Evolutionary conservation across 352 stramenopile species (phyloP), one percentile per base, ranked within the genome.

Genomic region (Blastocystis sp.): DNA sequence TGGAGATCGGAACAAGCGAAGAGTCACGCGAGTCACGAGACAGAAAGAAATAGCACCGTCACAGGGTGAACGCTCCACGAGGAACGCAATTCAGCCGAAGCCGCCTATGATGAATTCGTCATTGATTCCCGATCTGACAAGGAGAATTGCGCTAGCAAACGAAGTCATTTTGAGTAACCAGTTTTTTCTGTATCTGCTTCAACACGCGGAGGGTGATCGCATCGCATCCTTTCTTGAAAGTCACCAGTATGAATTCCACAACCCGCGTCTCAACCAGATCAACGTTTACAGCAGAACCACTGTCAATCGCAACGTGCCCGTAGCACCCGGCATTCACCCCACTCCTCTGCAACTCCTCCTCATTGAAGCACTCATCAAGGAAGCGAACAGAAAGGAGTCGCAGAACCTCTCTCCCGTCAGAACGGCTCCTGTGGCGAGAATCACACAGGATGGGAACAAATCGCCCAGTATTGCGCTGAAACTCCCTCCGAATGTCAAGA

Each of bases 151-250:
- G 6, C n/a, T 10, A 26, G 12, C 45, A 31, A n/a, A 61, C 33
- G 69, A 80, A 29, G 37, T 80, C 6, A 80, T 80, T 37, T 0
- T 80, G 24, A 60, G 24, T n/a, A 33, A 41, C 9, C 35, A 80
- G 19, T 80, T 59, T 62, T 80, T 80, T 9, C 45, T 80, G 16
- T 80, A 35, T 62, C 69, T 80, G 3, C 62, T 80, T 16, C 19
- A 35, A 12, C 29, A 80, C 51, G 69, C 37, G 6, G n/a, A 80
- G 12, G 69, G 69, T 16, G 26, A 45, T 16, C 26, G 24, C 41
- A 29, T 80, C 13, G 9, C 19, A 19, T 12, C 29, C 16, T 80
- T 29, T 63, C 51, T 80, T 29, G 51, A 62, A 10, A 26, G 19
- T 29, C 19, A 63, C 29, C 37, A 80, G 19, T 80, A 62, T 45